A percentile compares a stretch with the other conserved stretches of the same genome.
Conservation (phyloP, 1,284 basidiomycete species). For the Ganoderma sinense region DNA sequence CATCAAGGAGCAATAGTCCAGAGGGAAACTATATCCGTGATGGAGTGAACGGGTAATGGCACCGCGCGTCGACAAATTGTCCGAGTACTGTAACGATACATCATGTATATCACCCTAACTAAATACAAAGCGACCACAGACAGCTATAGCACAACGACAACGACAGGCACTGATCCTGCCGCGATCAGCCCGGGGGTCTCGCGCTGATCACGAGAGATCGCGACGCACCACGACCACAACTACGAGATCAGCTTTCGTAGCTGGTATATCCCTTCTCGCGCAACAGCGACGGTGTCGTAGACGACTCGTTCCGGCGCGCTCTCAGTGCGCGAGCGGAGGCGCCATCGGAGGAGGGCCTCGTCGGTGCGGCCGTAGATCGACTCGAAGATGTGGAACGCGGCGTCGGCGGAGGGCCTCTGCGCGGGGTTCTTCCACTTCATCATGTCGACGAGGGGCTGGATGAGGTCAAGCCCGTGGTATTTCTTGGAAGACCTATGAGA, state of each 20-base stretch:
- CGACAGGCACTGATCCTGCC: no score
- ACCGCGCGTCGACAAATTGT: no score
- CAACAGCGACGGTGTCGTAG: not conserved
- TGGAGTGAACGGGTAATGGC: no score
- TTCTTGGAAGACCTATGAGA: not conserved
- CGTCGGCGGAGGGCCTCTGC: slow-evolving; percentile 12
- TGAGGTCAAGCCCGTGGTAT: slow-evolving; percentile 17
- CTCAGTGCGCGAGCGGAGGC: not conserved
- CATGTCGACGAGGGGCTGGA: slow-evolving; percentile 17
- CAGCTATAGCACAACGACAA: no score
- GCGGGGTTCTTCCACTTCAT: slow-evolving; percentile 17
- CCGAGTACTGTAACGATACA: not conserved
- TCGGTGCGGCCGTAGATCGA: not conserved
- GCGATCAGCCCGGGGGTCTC: no score
- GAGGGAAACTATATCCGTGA: no score
- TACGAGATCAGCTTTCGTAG: not conserved
- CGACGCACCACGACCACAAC: not conserved
- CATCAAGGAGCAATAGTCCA: no score
- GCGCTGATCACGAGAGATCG: not conserved
- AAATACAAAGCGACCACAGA: not conserved
- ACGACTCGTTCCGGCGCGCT: not conserved
- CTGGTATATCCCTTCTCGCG: not conserved
- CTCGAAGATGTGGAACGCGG: not conserved
- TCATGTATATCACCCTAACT: not conserved
- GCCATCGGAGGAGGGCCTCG: not conserved